Conservation (phyloP, 2,329 filamentous ascomycete species). For the Capronia americana region DNA sequence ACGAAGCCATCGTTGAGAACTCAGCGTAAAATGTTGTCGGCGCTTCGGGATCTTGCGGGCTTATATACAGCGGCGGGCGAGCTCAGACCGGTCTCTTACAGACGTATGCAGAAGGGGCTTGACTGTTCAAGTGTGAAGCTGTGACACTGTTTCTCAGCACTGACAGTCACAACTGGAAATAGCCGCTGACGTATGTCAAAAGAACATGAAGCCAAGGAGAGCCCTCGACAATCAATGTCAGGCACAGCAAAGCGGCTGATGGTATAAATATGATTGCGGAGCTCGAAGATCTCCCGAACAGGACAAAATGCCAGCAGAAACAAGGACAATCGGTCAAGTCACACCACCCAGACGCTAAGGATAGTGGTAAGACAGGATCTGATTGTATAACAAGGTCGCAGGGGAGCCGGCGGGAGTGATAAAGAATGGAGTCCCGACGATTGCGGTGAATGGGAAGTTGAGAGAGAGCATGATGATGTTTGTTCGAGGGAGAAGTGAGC, state of each 20-base stretch:
- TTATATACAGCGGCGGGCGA: conserved; percentile 11
- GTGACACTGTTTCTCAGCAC: conserved; percentile 3
- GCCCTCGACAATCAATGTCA: conserved; percentile 13
- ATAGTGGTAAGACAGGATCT: conserved; percentile 13
- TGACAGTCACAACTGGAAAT: conserved; percentile 1
- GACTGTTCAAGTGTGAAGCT: neutral
- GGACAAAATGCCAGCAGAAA: conserved; percentile 25
- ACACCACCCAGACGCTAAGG: conserved; percentile 20
- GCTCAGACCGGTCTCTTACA: neutral
- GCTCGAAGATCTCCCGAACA: conserved; percentile 23
- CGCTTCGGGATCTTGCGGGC: neutral
- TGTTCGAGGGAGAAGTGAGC: conserved; percentile 28
- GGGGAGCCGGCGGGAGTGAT: conserved; percentile 4
- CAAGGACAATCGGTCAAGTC: conserved; percentile 24
- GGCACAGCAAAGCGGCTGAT: conserved; percentile 12
- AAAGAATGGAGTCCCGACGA: conserved; percentile 15
- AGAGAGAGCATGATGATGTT: conserved; percentile 14
- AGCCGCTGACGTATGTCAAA: conserved; percentile 9
- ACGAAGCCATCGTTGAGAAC: conserved; percentile 15
- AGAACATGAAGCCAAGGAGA: conserved; percentile 13
- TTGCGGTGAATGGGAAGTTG: conserved; percentile 12
- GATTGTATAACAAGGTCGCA: conserved; percentile 9
- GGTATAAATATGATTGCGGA: conserved; percentile 26
- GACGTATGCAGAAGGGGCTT: neutral
- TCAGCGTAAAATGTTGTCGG: neutral